Base-by-base conservation (phyloP, 208 protist species). In the Endotrypanum monterogeii region DNA sequence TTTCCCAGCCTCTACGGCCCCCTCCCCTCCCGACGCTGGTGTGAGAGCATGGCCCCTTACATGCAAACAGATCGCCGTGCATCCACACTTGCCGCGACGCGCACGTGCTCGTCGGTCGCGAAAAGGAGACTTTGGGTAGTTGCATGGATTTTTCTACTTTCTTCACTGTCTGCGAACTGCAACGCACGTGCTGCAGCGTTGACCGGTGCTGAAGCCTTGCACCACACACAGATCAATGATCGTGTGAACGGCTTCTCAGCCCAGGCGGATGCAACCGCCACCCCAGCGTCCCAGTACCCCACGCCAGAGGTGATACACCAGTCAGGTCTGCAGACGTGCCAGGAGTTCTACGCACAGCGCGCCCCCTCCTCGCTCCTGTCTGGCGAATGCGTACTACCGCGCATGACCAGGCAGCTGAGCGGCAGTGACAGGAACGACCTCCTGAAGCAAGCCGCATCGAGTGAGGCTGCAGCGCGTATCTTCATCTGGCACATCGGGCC, bases 401-500 rank as follows among this genome's bases (percentile, higher is more conserved):
- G 32, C 66, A 37, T 70, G 28, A 70, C 48, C 50, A 37, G 32
- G 46, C 18, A 37, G 8, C 41, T 70, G 3, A 55, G 30, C 66
- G 50, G 66, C 20, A 32, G 16, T 30, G 23, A 32, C 28, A 51
- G 32, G 14, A 30, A 70, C 25, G 66, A 52, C 30, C 66, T 70
- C 46, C 16, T 70, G 28, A n/a, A 20, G 28, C 46, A 8, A 28
- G 39, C 66, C 39, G 14, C 41, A 3, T 57, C 66, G 16, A 2
- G 48, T 28, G 66, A 70, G 66, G 66, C 50, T 30, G 48, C 18
- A 32, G 7, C 30, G 48, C 32, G 46, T 32, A 37, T 62, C 55
- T 37, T 73, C 16, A 41, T 23, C 39, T 62, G 50, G 68, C 68
- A 54, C 2, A 18, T 73, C 23, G 68, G 68, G 0, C 68, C 68